Conservation (phyloP, 2,329 filamentous ascomycete genomes). For the Neobulgaria alba region DNA sequence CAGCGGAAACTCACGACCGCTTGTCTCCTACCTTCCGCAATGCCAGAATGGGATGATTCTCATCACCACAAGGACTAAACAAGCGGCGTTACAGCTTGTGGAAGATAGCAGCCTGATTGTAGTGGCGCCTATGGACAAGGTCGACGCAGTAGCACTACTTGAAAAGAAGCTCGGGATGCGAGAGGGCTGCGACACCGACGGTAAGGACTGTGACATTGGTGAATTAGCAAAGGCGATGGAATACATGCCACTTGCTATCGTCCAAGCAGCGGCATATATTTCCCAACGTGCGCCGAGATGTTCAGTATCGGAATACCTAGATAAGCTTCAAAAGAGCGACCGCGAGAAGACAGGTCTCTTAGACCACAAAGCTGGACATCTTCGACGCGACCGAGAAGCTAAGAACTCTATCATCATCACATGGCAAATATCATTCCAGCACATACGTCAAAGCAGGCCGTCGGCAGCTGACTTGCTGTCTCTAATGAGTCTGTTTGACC, state of each 20-base stretch:
- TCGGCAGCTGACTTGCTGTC: slow-evolving; percentile 36
- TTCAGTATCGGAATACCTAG: slow-evolving; percentile 32
- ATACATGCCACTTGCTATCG: slow-evolving; percentile 26
- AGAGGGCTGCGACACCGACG: too few relatives aligned
- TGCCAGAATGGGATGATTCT: slow-evolving; percentile 18
- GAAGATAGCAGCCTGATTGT: slow-evolving; percentile 18
- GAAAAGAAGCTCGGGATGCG: slow-evolving; percentile 20
- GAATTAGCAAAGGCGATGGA: slow-evolving; percentile 20
- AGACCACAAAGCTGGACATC: slow-evolving; percentile 26
- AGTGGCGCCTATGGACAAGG: slow-evolving; percentile 24
- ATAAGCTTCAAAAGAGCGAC: slow-evolving; percentile 30
- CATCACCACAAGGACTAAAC: slow-evolving; percentile 21
- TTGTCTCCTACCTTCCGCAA: slow-evolving; percentile 18
- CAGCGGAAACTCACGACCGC: slow-evolving; percentile 7
- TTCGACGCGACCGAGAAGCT: slow-evolving; percentile 30
- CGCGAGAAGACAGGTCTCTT: slow-evolving; percentile 22
- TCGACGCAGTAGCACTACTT: slow-evolving; percentile 26
- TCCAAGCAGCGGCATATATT: slow-evolving; percentile 24
- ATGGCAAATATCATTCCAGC: slow-evolving; percentile 31
- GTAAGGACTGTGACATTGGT: slow-evolving; percentile 5
- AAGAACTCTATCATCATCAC: slow-evolving; percentile 31
- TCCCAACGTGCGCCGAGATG: slow-evolving; percentile 20
- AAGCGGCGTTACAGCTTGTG: slow-evolving; percentile 15
- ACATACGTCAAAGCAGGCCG: slow-evolving; percentile 28
- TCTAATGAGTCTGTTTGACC: slow-evolving; percentile 39